Percentiles rank a stretch among this genome's conserved stretches.
phyloP scores from a whole-genome alignment of 352 stramenopile genomes.

The Pythium guiyangense region DNA sequence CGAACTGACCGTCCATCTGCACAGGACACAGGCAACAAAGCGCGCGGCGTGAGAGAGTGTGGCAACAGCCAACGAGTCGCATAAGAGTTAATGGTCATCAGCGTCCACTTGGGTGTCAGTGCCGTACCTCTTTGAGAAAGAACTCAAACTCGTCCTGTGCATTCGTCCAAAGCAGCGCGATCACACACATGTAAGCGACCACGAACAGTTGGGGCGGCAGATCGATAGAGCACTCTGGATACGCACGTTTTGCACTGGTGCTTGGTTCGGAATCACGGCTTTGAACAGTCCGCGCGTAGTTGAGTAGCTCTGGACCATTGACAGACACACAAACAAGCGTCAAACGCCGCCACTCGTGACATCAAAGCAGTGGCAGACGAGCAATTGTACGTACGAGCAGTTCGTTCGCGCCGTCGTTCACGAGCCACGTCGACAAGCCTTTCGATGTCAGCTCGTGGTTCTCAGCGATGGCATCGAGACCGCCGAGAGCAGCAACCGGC shows the following conservation, averaged over 20 bases:
- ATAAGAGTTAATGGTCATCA: neutral
- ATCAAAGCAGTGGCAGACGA: neutral
- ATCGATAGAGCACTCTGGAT: neutral
- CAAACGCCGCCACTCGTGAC: neutral
- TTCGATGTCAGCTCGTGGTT: slow-evolving; percentile 31
- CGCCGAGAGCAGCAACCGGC: neutral
- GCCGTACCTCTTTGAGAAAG: slow-evolving; percentile 62
- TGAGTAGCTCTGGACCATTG: slow-evolving; percentile 43
- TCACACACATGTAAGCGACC: neutral
- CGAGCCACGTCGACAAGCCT: slow-evolving; percentile 64
- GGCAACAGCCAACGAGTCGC: neutral
- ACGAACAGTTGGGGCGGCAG: neutral
- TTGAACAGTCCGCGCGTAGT: slow-evolving; percentile 56
- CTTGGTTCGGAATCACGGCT: slow-evolving; percentile 44
- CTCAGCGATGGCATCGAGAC: slow-evolving; percentile 21
- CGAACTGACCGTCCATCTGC: slow-evolving; percentile 68
- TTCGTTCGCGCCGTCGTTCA: slow-evolving; percentile 70
- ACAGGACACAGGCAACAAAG: neutral
- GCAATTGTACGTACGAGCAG: slow-evolving; percentile 29
- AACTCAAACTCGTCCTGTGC: slow-evolving; percentile 55
- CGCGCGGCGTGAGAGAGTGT: neutral
- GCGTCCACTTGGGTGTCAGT: neutral
- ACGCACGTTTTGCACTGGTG: slow-evolving; percentile 46
- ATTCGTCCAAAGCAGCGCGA: neutral
- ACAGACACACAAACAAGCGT: neutral